A percentile compares a stretch with the other conserved stretches of the same genome.
phyloP scores from a whole-genome alignment of 768 basidiomycete species.

The Brasilioporus rufonigricans region DNA sequence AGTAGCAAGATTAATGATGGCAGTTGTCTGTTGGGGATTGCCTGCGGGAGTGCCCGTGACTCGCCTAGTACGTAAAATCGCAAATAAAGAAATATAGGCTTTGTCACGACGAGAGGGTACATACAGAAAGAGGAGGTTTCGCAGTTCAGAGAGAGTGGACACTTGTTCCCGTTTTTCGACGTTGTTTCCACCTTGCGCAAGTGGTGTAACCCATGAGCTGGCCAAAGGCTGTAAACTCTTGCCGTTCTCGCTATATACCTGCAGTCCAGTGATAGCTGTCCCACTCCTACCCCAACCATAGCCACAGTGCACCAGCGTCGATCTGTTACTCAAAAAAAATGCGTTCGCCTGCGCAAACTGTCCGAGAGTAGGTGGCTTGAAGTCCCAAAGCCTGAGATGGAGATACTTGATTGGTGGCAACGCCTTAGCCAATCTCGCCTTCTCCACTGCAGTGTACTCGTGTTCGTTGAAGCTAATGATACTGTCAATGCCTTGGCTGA shows the following conservation, averaged over 20 bases:
- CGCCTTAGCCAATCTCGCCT: conserved; percentile 1
- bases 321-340: conserved; percentile 10
- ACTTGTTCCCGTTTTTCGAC: conserved; percentile 8
- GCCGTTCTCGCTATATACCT: conserved; percentile 4
- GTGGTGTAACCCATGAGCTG: not conserved
- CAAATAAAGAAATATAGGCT: not conserved
- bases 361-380: conserved; percentile 16
- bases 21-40: not conserved
- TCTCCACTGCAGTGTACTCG: conserved; percentile 9
- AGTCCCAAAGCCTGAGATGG: conserved; percentile 22
- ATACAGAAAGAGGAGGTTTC: conserved; percentile 4
- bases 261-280: conserved; percentile 8
- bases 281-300: conserved; percentile 11
- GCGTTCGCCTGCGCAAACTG: conserved; percentile 16
- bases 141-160: conserved; percentile 2
- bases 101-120: not conserved
- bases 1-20: conserved; percentile 8
- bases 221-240: not conserved
- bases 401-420: conserved; percentile 12
- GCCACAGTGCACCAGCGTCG: conserved; percentile 14
- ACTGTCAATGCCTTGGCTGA: conserved; percentile 14
- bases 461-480: conserved; percentile 22
- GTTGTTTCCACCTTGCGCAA: not conserved
- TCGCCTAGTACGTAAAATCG: not conserved
- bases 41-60: not conserved